These are phyloP conservation scores for Ophiobolus disseminans DNA, from an alignment of 2,329 filamentous ascomycete genomes.

Conservation along the genomic window DNA sequence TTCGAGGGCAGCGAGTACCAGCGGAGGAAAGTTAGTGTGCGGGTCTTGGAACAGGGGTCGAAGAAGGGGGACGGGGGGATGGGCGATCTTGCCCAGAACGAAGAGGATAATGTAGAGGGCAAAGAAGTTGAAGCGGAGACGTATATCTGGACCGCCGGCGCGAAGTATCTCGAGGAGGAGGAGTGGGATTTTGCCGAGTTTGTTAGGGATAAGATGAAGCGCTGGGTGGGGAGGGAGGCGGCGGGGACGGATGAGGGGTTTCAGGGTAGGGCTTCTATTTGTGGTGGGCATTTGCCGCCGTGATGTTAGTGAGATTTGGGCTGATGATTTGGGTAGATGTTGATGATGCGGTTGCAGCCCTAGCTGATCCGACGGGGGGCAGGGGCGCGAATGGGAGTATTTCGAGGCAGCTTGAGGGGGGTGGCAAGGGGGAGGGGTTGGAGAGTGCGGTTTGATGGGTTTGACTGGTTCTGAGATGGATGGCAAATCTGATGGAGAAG, in stretches of 20 bases:
- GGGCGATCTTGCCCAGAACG: slow-evolving; percentile 31
- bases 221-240: slow-evolving; percentile 59
- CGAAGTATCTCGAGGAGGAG: slow-evolving; percentile 65
- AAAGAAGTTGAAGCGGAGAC: slow-evolving; percentile 54
- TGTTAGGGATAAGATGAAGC: slow-evolving; percentile 72
- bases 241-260: slow-evolving; percentile 56
- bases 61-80: slow-evolving; percentile 21
- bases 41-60: slow-evolving; percentile 39
- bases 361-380: slow-evolving; percentile 55
- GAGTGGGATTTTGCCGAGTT: slow-evolving; percentile 94
- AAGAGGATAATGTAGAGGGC: slow-evolving; percentile 41
- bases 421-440: slow-evolving; percentile 32
- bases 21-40: slow-evolving; percentile 58
- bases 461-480: no score
- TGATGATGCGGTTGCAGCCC: slow-evolving; percentile 51
- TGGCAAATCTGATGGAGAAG: no score
- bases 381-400: slow-evolving; percentile 74
- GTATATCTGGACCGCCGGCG: slow-evolving; percentile 60
- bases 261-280: slow-evolving; percentile 48
- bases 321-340: slow-evolving; percentile 45
- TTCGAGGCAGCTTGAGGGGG: slow-evolving; percentile 27
- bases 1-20: slow-evolving; percentile 84
- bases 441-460: neutral
- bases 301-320: neutral
- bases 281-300: slow-evolving; percentile 20